Conservation (phyloP, 495 filamentous ascomycete genomes). For the Penicillium bovifimosum region DNA sequence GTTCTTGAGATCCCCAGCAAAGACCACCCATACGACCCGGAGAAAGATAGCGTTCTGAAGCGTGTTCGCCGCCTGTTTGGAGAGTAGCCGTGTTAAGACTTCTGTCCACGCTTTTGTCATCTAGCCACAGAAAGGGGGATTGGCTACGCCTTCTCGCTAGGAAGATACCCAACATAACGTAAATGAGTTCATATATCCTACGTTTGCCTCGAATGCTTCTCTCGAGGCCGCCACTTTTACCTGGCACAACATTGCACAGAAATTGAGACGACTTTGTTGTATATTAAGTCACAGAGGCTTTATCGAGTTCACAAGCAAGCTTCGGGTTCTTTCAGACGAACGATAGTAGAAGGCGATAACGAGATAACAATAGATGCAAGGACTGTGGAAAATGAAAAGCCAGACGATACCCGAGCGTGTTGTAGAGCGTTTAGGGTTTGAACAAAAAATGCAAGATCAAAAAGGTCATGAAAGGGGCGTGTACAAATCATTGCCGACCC, state of each 20-base stretch:
- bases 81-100: constrained; percentile 51
- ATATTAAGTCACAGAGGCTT: constrained; percentile 3
- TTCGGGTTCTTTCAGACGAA: not conserved
- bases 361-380: constrained; percentile 4
- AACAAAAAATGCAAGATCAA: constrained; percentile 4
- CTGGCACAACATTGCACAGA: not conserved
- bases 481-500: constrained; percentile 7
- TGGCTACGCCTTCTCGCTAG: not conserved
- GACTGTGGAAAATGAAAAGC: not conserved
- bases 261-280: not conserved
- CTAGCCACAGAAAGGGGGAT: not conserved
- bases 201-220: not conserved
- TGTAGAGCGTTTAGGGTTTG: constrained; percentile 3
- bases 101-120: constrained; percentile 6
- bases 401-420: constrained; percentile 5
- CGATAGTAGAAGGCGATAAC: not conserved
- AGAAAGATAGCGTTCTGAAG: constrained; percentile 96
- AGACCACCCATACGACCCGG: constrained; percentile 97
- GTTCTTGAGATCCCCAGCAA: constrained; percentile 95
- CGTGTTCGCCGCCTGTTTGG: constrained; percentile 88
- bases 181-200: constrained; percentile 15
- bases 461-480: constrained; percentile 20
- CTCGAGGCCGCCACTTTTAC: not conserved
- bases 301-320: not conserved
- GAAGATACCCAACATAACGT: constrained; percentile 25